A percentile compares a stretch with the other conserved stretches of the same genome.
These are phyloP conservation scores for Calonectria henricotiae DNA, from an alignment of 2,329 filamentous ascomycete genomes.

Conservation along the genomic window DNA sequence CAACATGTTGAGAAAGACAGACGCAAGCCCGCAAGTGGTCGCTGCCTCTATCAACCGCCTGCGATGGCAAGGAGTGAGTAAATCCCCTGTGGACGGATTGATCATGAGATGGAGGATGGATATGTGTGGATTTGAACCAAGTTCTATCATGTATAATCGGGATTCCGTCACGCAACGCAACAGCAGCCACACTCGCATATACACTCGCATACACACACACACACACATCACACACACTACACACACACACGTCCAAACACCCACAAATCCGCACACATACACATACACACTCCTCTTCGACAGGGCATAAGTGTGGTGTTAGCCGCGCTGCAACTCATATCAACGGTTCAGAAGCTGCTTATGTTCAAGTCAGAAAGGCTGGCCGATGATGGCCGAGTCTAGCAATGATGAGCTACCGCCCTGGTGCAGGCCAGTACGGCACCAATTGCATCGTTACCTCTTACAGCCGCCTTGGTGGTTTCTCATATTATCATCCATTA, in stretches of 20 bases:
- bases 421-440: not conserved
- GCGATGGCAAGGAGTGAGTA: not conserved
- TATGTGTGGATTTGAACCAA: constrained; percentile 13
- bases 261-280: not conserved
- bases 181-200: constrained; percentile 15
- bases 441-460: constrained; percentile 6
- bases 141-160: constrained; percentile 22
- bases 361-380: not conserved
- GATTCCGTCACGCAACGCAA: constrained; percentile 24
- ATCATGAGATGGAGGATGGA: constrained; percentile 16
- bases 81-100: constrained; percentile 6
- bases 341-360: constrained; percentile 6
- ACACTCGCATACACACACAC: not conserved
- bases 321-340: constrained; percentile 21
- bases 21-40: not conserved
- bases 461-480: not conserved
- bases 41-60: no score
- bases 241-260: constrained; percentile 3
- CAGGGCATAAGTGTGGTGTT: constrained; percentile 10
- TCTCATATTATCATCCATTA: not conserved
- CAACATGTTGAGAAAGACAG: constrained; percentile 9
- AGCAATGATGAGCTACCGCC: not conserved
- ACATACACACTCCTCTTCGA: not conserved
- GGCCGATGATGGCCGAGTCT: constrained; percentile 4
- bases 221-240: not conserved